Conservation (phyloP, 768 basidiomycete genomes). For the Mycena olivaceomarginata region DNA sequence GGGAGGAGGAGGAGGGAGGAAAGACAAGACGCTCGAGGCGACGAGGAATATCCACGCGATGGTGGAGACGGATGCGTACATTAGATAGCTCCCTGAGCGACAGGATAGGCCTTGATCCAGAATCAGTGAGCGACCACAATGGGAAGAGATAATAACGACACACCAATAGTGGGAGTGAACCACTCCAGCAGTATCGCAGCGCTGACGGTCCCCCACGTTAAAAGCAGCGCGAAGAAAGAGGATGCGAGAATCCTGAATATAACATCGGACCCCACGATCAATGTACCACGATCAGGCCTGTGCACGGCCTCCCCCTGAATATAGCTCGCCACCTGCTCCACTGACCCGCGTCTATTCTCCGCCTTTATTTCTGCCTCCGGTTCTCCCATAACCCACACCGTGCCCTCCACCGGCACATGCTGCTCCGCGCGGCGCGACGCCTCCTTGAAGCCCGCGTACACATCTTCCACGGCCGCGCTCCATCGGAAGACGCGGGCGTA, state of each 20-base stretch:
- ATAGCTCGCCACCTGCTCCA: slow-evolving; percentile 9
- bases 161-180: slow-evolving; percentile 42
- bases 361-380: not conserved
- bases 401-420: slow-evolving; percentile 38
- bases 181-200: slow-evolving; percentile 38
- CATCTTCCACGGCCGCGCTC: slow-evolving; percentile 47
- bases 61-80: slow-evolving; percentile 55
- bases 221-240: slow-evolving; percentile 31
- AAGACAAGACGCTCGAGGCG: slow-evolving; percentile 47
- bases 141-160: not conserved
- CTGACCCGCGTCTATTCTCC: slow-evolving; percentile 14
- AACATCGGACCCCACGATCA: not conserved
- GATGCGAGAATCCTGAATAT: slow-evolving; percentile 36
- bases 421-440: slow-evolving; percentile 37
- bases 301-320: not conserved
- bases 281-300: not conserved
- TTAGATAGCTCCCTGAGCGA: slow-evolving; percentile 53
- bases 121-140: not conserved
- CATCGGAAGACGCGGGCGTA: slow-evolving; percentile 52
- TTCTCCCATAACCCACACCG: slow-evolving; percentile 34
- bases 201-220: slow-evolving; percentile 46
- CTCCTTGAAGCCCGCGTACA: slow-evolving; percentile 42
- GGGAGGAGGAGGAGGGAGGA: not conserved
- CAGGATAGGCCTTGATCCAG: slow-evolving; percentile 53
- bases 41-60: slow-evolving; percentile 53